Evolutionary conservation across 345 rosid genomes (phyloP), one percentile per base, ranked within the genome.

Genomic region (Eucalyptus curtisii): DNA sequence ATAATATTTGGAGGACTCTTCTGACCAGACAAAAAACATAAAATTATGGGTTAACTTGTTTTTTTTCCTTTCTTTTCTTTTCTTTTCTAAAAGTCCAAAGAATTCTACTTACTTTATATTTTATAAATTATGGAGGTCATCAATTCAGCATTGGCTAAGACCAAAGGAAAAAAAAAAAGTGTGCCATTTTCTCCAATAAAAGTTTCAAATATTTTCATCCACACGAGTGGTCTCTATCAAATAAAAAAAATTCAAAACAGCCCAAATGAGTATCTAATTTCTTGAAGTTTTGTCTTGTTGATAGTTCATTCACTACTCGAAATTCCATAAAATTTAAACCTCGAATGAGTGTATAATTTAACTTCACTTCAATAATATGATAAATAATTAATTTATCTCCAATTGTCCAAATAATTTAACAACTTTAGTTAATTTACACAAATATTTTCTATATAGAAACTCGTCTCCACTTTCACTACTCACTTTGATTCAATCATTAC

Each of bases 371-470:
- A 52, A 19, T 52, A 52, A 0, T 52, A 20, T 20, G 25, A 52
- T 3, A 55, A 55, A 55, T 55, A 10, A 55, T 1, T 55, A 55
- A 55, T 24, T 55, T 55, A 55, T 55, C 61, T 5, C 13, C 61
- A 24, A 55, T 55, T 1, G 30, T 55, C 24, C 30, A 55, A 55
- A 55, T 55, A 22, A 55, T 55, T 24, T 55, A 55, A 55, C 1
- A 55, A 55, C 1, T 24, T 55, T 55, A 24, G 61, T 10, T 55
- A 55, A 55, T 24, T 4, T 22, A 10, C 61, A 55, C 2, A 8
- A 55, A 22, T 9, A 22, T 0, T 10, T 9, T 55, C 6, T 24
- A 55, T 55, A 55, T 1, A 1, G 2, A 55, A 55, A 55, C 30
- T 55, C 30, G 3, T 55, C 2, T 55, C 5, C 30, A 55, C 61